Conservation (phyloP, 345 rosid genomes). For the Eucalyptus caleyi region DNA sequence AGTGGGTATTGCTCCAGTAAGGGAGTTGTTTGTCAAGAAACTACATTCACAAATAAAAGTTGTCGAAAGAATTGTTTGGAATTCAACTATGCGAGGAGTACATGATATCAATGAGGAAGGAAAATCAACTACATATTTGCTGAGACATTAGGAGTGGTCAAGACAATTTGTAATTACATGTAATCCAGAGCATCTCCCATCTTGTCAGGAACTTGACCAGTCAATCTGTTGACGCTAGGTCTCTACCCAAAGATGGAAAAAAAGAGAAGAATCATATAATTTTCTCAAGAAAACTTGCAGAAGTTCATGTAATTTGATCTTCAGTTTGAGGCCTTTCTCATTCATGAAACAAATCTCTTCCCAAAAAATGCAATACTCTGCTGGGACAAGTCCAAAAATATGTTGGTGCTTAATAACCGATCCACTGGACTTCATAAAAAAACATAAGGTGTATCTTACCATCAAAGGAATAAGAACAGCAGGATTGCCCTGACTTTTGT, state of each 20-base stretch:
- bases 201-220: conserved; percentile 32
- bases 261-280: background rate
- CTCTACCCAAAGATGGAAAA: conserved; percentile 25
- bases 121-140: background rate
- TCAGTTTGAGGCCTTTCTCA: no score
- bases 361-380: no score
- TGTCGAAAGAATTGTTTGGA: background rate
- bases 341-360: no score
- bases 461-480: background rate
- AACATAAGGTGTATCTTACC: accelerated
- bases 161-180: conserved; percentile 23
- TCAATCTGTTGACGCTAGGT: conserved; percentile 73
- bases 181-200: conserved; percentile 1
- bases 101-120: background rate
- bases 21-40: conserved; percentile 61
- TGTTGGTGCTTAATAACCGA: no score
- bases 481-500: no score
- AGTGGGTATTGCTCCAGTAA: conserved; percentile 39
- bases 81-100: background rate
- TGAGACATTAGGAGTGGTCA: background rate
- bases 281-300: background rate
- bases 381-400: no score
- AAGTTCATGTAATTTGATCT: no score
- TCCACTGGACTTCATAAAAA: no score
- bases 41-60: conserved; percentile 10